Percentiles rank a stretch among this genome's conserved stretches.
These are phyloP conservation scores for Colletotrichum sp. DNA, from an alignment of 2,329 filamentous ascomycete species.

Conservation along the genomic window DNA sequence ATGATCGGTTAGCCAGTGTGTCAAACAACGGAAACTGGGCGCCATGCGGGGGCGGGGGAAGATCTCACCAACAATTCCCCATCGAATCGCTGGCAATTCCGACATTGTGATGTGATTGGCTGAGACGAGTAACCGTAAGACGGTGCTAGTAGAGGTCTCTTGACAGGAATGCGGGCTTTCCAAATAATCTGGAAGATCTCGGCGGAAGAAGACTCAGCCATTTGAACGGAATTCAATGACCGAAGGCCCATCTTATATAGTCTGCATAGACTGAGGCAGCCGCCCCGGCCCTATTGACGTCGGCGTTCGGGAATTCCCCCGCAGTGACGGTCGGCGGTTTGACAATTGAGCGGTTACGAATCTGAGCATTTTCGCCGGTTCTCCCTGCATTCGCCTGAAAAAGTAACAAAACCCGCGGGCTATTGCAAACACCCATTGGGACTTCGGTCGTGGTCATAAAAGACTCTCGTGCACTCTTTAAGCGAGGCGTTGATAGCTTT, in stretches of 20 bases:
- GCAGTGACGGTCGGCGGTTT: background rate
- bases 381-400: background rate
- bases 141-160: background rate
- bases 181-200: background rate
- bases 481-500: background rate
- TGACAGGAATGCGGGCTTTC: background rate
- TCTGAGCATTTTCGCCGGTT: background rate
- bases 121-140: background rate
- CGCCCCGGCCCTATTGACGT: background rate
- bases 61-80: conserved; percentile 33
- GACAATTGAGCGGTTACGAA: background rate
- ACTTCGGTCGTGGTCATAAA: background rate
- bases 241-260: background rate
- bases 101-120: background rate
- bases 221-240: background rate
- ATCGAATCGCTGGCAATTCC: conserved; percentile 28
- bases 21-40: background rate
- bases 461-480: background rate
- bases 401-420: background rate
- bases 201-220: background rate
- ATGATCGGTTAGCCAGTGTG: background rate
- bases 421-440: background rate
- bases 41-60: background rate
- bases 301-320: background rate
- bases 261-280: background rate